Evolutionary conservation across 352 stramenopile genomes (phyloP), one percentile per base, ranked within the genome.

Genomic region (Pythium brassicae): DNA sequence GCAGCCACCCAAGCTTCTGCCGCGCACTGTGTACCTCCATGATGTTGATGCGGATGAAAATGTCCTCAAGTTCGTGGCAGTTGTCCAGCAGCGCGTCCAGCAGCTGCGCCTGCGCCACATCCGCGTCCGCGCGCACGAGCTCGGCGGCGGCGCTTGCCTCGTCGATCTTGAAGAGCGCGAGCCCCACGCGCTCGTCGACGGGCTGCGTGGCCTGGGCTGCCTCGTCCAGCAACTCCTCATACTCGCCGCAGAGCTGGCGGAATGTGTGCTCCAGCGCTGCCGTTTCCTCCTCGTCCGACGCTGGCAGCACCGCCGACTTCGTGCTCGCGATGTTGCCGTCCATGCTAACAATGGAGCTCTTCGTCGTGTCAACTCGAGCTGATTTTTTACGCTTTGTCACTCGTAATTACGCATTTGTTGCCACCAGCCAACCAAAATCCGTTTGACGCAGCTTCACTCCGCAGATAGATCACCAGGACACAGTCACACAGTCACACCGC

Each of bases 151-250:
- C 74, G 22, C 65, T 83, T 3, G 78, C 78, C 60, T 92, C 79
- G 58, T 92, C 83, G 52, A 91, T 87, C 68, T 91, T 92, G 61
- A 91, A 92, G 14, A 91, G 68, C 39, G 80, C 79, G 27, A 92
- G 64, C 0, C 81, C 83, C n/a, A 89, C 72, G 42, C 78, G 77
- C 63, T 92, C 83, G 53, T 91, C 76, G 37, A 76, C 67, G 0
- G 71, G 69, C 50, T 86, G 74, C 22, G 78, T 81, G 17, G 67
- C 27, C 55, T 89, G 76, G 25, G 68, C 59, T 1, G 71, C 62
- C 45, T 91, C 83, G 49, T 92, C 83, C 49, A 84, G 59, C 5
- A 87, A 53, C 52, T 92, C 83, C 37, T 87, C 80, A 62, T 91
- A 91, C 44, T 85, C 72, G 1, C 56, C 55, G 29, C 83, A 90